Evolutionary conservation across 345 rosid genomes (phyloP), one percentile per base, ranked within the genome.

Genomic region (Punica granatum): DNA sequence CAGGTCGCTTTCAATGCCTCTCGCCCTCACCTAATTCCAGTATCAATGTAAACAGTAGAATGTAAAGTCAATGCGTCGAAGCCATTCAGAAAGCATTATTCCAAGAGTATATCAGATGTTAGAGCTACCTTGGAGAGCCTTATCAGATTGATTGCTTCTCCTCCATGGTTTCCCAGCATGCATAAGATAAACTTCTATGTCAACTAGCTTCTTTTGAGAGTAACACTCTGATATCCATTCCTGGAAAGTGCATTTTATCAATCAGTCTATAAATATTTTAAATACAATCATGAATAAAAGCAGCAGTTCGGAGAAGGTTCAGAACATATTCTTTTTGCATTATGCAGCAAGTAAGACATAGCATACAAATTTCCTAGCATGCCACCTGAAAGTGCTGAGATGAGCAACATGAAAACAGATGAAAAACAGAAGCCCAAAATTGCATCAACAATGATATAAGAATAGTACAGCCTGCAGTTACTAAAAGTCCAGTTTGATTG

Each of bases 91-190:
- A 58, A 18, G 1, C 16, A 1, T 36, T 16, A 51, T 65, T 36
- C 19, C 25, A 58, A 13, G 14, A 56, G 16, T 30, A 56, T n/a
- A 56, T 30, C 33, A n/a, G 6, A 26, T 36, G 67, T 18, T 36
- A 41, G 54, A 62, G 46, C 54, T 75, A 88, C 97, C 92, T 75
- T 69, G 72, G 61, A 36, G 67, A 65, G 69, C 64, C 63, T 75
- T 66, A 36, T 51, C 66, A 37, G 81, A 61, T 68, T 26, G 58
- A 69, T 62, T 77, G 70, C 64, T 70, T 73, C 70, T 82, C 74
- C 89, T 82, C 96, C 99, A 91, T 69, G 96, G 96, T 69, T 86
- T 93, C 69, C 99, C 99, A 59, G 84, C 82, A 81, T 85, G 86
- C 95, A 93, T 81, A 41, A 93, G 82, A 75, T 89, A 87, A 69